phyloP scores from a whole-genome alignment of 176 grass and related monocot genomes.

The Oryza nivara region DNA sequence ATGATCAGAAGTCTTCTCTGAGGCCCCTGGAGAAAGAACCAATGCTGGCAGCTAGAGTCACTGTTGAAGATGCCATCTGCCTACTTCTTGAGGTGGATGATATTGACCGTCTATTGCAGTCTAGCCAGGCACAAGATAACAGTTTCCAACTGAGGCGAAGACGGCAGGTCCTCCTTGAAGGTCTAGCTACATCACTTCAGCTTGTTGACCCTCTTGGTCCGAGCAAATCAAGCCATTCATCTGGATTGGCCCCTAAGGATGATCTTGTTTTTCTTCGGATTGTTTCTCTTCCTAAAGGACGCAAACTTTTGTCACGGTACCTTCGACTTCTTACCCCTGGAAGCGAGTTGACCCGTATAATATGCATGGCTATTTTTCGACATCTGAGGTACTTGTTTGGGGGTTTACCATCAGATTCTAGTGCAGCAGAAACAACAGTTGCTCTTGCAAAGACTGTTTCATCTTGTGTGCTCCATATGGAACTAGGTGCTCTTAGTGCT shows the following conservation, averaged over 20 bases:
- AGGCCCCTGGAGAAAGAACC: conserved; percentile 90
- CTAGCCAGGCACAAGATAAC: conserved; percentile 83
- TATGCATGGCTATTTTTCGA: conserved; percentile 97
- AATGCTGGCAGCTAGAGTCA: conserved; percentile 82
- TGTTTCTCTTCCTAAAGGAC: conserved; percentile 87
- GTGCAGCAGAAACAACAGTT: conserved; percentile 78
- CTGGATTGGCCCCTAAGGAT: conserved; percentile 78
- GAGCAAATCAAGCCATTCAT: conserved; percentile 62
- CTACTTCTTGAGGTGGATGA: conserved; percentile 96
- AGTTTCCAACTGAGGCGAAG: conserved; percentile 78
- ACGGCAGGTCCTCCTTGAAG: conserved; percentile 85
- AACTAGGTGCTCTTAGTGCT: conserved; percentile 82
- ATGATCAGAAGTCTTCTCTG: conserved; percentile 72
- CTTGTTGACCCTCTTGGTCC: conserved; percentile 86
- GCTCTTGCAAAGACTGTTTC: conserved; percentile 73
- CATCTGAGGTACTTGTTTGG: conserved; percentile 95
- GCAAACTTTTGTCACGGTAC: conserved; percentile 79
- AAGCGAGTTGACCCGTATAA: conserved; percentile 80
- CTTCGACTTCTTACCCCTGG: conserved; percentile 77
- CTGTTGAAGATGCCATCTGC: conserved; percentile 85
- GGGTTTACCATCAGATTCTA: conserved; percentile 71
- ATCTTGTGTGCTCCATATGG: conserved; percentile 75
- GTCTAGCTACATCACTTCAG: conserved; percentile 88
- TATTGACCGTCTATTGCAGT: conserved; percentile 77
- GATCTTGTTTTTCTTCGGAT: conserved; percentile 94